Base-by-base conservation (phyloP, 163 green algal species). In the Volvox carteri region DNA sequence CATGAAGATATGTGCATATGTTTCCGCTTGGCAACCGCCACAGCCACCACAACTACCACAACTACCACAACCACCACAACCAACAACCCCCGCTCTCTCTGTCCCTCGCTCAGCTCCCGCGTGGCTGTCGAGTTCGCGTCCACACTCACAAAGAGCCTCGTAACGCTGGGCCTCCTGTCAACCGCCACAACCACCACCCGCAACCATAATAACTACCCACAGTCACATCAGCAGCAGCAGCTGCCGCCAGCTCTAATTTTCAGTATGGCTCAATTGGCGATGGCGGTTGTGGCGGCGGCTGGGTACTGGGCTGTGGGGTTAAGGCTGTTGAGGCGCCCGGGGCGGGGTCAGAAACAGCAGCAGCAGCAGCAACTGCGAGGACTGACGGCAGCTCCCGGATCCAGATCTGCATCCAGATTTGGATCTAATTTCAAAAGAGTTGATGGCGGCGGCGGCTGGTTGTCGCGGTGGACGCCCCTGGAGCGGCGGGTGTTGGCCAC, bases 81-180 rank as follows among this genome's bases (percentile, higher is more conserved):
- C 19, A 65, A 11, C 28, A 19, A 11, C 54, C 7, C 8, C 4
- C 54, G 5, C 54, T 4, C 54, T 65, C 54, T 4, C 54, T 65
- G 19, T 12, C 54, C 28, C 54, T 60, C 50, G 12, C 50, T 60
- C 50, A 84, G 92, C 11, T 65, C 96, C 60, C 94, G 96, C 0
- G 96, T 95, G 39, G 76, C 60, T 0, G 91, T 95, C n/a, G 97
- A 99, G 56, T 93, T 93, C 5, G 75, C 84, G 0, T 94, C 95
- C 25, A 94, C 91, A 42, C 56, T 97, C 8, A 91, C 78, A 42
- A 95, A 94, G 72, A 90, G 91, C 35, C 77, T 86, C 3, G 23
- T 95, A 9, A 95, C 92, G 0, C 85, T 97, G 58, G 48, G 86
- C 41, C 90, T 96, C 70, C 89, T 97, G 11, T 44, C 42, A 2